Conservation (phyloP, 106 monocot species). For the Platanthera zijinensis region DNA sequence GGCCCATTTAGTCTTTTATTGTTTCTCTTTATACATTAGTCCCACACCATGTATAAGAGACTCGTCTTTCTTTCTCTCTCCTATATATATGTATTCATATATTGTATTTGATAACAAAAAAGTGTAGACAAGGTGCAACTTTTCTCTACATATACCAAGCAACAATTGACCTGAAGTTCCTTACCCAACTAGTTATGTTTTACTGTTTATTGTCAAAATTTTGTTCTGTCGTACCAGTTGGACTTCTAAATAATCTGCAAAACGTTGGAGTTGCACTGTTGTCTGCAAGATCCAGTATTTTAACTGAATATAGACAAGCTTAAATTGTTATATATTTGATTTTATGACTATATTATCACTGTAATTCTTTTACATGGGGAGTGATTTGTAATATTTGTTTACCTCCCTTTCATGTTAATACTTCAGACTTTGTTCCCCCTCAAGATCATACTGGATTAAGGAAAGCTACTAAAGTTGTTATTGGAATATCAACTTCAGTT, state of each 20-base stretch:
- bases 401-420: not conserved
- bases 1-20: too few species aligned
- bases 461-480: conserved; percentile 2
- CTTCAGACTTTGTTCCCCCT: conserved; percentile 7
- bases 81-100: too few species aligned
- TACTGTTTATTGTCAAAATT: not conserved
- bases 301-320: not conserved
- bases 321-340: not conserved
- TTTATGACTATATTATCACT: not conserved
- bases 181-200: not conserved
- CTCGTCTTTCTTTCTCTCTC: too few species aligned
- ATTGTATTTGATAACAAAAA: too few species aligned
- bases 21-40: too few species aligned
- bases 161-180: not conserved
- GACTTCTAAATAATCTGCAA: not conserved
- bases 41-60: too few species aligned
- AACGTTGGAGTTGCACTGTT: not conserved
- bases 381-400: not conserved
- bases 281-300: not conserved
- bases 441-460: not conserved
- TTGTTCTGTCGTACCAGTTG: too few species aligned
- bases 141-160: too few species aligned
- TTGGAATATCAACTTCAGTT: not conserved
- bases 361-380: not conserved
- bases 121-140: too few species aligned